These are phyloP conservation scores for Suillus americanus DNA, from an alignment of 768 basidiomycete species.

Conservation along the genomic window DNA sequence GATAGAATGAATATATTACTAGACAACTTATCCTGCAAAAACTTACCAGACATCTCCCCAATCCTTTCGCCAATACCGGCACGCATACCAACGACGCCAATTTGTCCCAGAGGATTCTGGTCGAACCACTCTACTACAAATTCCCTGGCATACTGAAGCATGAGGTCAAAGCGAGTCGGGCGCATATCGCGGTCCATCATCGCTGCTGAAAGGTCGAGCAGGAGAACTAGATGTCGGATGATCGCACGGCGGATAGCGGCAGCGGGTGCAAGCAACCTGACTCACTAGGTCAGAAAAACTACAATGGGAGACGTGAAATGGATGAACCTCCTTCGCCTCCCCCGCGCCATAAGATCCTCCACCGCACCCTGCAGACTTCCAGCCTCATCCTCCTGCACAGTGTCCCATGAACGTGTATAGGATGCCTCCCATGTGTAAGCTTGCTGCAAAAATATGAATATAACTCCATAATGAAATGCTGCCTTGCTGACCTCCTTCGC, in stretches of 20 bases:
- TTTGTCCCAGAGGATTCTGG: slow-evolving; percentile 97
- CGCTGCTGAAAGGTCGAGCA: slow-evolving; percentile 88
- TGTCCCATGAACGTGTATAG: slow-evolving; percentile 95
- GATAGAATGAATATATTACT: slow-evolving; percentile 11
- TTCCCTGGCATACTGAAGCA: slow-evolving; percentile 85
- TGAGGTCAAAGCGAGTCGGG: slow-evolving; percentile 89
- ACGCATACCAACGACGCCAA: slow-evolving; percentile 92
- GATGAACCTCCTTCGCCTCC: slow-evolving; percentile 75
- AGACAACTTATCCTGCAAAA: slow-evolving; percentile 1
- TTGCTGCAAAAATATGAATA: slow-evolving; percentile 45
- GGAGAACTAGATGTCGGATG: slow-evolving; percentile 89
- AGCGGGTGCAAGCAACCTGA: slow-evolving; percentile 76
- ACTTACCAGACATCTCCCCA: slow-evolving; percentile 87
- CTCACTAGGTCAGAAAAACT: slow-evolving; percentile 10
- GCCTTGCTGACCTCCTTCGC: slow-evolving; percentile 30
- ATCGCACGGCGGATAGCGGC: slow-evolving; percentile 91
- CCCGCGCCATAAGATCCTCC: slow-evolving; percentile 83
- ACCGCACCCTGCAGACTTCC: slow-evolving; percentile 91
- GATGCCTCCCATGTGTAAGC: slow-evolving; percentile 96
- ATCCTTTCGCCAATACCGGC: slow-evolving; percentile 89
- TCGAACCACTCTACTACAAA: slow-evolving; percentile 98
- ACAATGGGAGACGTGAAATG: slow-evolving; percentile 4
- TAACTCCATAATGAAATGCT: background rate
- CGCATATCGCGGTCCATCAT: slow-evolving; percentile 98
- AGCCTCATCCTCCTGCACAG: slow-evolving; percentile 92